Conservation (phyloP, 1,284 basidiomycete genomes). For the Cutaneotrichosporon sp. region DNA sequence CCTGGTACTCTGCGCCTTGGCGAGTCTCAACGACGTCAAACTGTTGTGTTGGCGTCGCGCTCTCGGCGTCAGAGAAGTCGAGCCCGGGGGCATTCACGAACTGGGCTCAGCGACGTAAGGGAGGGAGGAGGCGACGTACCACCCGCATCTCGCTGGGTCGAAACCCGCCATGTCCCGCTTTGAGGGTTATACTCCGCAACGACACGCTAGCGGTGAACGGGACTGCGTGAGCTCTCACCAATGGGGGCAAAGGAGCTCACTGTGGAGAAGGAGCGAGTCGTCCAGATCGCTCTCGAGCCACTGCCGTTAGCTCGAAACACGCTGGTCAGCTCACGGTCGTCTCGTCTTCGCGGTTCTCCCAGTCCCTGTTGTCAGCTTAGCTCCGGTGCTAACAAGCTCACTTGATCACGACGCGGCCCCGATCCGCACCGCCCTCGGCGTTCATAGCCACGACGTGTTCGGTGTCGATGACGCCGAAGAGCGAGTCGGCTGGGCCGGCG, state of each 20-base stretch:
- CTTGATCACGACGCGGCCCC: slow-evolving; percentile 47
- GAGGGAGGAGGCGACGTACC: slow-evolving; percentile 21
- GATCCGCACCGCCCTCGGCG: slow-evolving; percentile 38
- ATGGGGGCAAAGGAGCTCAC: slow-evolving; percentile 20
- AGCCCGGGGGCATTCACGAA: slow-evolving; percentile 40
- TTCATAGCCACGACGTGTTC: slow-evolving; percentile 45
- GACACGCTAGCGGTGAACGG: slow-evolving; percentile 46
- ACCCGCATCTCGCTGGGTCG: slow-evolving; percentile 38
- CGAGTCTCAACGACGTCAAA: slow-evolving; percentile 34
- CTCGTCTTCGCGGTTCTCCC: slow-evolving; percentile 43
- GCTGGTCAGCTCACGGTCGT: slow-evolving; percentile 29
- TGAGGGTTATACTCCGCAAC: slow-evolving; percentile 45
- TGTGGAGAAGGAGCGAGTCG: slow-evolving; percentile 44
- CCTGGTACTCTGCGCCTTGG: slow-evolving; percentile 45
- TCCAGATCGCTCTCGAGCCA: slow-evolving; percentile 45
- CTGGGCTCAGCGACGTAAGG: slow-evolving; percentile 22
- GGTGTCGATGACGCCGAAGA: slow-evolving; percentile 42
- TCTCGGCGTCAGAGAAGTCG: slow-evolving; percentile 44
- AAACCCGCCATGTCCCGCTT: slow-evolving; percentile 40
- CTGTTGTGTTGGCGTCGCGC: slow-evolving; percentile 32
- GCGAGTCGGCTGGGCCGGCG: slow-evolving; percentile 39
- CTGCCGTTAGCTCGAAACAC: slow-evolving; percentile 9
- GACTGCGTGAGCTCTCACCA: slow-evolving; percentile 24
- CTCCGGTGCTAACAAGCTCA: slow-evolving; percentile 15
- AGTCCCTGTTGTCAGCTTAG: slow-evolving; percentile 24